Percentiles rank a stretch among this genome's conserved stretches.
Conservation (phyloP, 495 filamentous ascomycete species). For the Talaromyces trachyspermus region DNA sequence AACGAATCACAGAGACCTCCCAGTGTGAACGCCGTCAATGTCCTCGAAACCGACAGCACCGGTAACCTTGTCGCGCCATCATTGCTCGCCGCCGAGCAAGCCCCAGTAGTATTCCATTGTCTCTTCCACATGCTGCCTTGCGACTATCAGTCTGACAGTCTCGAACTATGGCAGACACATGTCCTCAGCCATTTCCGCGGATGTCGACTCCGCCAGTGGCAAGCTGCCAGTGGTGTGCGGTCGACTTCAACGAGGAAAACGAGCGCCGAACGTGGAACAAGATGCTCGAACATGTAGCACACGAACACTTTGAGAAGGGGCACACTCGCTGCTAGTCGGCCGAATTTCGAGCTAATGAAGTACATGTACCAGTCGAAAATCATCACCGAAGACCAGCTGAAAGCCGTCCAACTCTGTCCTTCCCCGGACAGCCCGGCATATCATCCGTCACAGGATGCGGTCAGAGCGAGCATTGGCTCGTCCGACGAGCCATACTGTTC, state of each 20-base stretch:
- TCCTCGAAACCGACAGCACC: constrained; percentile 7
- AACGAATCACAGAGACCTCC: neutral
- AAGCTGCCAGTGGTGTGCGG: constrained; percentile 33
- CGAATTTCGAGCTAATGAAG: constrained; percentile 40
- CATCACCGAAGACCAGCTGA: constrained; percentile 41
- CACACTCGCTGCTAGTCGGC: constrained; percentile 34
- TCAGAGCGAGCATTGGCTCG: constrained; percentile 36
- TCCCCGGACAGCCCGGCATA: constrained; percentile 38
- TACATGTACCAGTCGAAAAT: constrained; percentile 35
- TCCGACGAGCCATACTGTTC: constrained; percentile 40
- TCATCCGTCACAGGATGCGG: constrained; percentile 35
- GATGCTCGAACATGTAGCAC: constrained; percentile 34
- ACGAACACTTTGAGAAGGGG: constrained; percentile 30
- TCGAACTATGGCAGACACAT: constrained; percentile 32
- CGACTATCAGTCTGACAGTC: constrained; percentile 30
- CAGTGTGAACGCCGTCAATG: constrained; percentile 5
- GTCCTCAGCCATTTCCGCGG: constrained; percentile 37
- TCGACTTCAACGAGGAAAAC: constrained; percentile 25
- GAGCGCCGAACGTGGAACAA: constrained; percentile 27
- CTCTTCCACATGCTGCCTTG: constrained; percentile 40
- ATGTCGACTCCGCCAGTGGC: constrained; percentile 27
- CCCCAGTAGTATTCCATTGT: constrained; percentile 13
- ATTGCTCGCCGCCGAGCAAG: neutral
- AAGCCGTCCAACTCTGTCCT: constrained; percentile 36
- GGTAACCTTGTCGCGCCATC: constrained; percentile 5